Evolutionary conservation across 352 stramenopile genomes (phyloP), one percentile per base, ranked within the genome.

Genomic region (Globisporangium nodosum): DNA sequence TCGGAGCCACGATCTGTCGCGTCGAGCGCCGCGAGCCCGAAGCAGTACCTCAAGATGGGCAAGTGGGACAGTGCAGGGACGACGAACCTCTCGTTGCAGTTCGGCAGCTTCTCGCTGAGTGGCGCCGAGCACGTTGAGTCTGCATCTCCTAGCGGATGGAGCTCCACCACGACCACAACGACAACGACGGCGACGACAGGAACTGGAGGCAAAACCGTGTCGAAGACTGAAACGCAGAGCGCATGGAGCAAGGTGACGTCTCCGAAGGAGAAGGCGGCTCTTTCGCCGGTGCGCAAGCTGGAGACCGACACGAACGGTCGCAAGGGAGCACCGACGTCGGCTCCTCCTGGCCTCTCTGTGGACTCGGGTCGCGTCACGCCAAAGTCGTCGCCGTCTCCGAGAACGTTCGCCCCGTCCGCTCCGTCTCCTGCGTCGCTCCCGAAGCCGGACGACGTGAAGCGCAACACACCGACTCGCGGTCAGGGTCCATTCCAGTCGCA

Each of bases 101-200:
- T 94, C 70, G 85, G 85, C 13, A 94, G 85, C 70, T 94, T 94
- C 27, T 94, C 85, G 21, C 64, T 94, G 27, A 90, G 80, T 54
- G 82, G 78, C 5, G 73, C 82, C 31, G 82, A 90, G 5, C 58
- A 74, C 46, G 45, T 63, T 24, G 79, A 90, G 51, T 53, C 83
- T 7, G 73, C 79, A n/a, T 87, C 81, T 8, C 77, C 78, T 55
- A 70, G 70, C 45, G 81, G 76, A 39, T 91, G 81, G 81, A 69
- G 69, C 27, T 80, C 78, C 20, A 68, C 64, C 18, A 74, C 74
- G 12, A 78, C 72, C 0, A 74, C 74, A 6, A 74, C 35, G 7
- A 40, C 76, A 16, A 71, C 73, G 5, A 76, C 75, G 18, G 68
- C 75, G n/a, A 66, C 53, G 50, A 67, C 69, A 21, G 71, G 68